Evolutionary conservation across 83 land plant species (phyloP).

Genomic region (Picea abies): DNA sequence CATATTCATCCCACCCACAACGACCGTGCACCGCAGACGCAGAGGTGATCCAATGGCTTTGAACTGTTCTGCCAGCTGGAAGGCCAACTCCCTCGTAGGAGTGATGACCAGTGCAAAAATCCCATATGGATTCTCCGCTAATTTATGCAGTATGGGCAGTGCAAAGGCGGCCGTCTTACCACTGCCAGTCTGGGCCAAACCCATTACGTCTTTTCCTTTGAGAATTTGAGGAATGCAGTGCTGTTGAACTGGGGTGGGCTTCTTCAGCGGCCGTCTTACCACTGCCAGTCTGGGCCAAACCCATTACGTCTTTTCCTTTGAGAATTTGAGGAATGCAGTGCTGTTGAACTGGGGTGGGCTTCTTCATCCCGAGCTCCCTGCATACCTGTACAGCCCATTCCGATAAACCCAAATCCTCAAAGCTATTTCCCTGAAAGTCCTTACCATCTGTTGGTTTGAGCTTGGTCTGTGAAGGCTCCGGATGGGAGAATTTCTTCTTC

Average conservation of each 20-base stretch:
- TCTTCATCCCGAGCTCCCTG: slow-evolving; percentile 71
- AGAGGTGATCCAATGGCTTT: slow-evolving; percentile 79
- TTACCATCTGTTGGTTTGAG: too few relatives aligned
- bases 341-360: slow-evolving; percentile 82
- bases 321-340: slow-evolving; percentile 89
- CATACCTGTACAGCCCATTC: slow-evolving; percentile 78
- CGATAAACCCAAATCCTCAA: slow-evolving; percentile 76
- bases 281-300: slow-evolving; percentile 94
- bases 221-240: slow-evolving; percentile 89
- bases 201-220: slow-evolving; percentile 81
- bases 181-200: slow-evolving; percentile 94
- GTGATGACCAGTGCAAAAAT: slow-evolving; percentile 91
- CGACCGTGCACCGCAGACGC: slow-evolving; percentile 64
- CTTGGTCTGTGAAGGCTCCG: too few relatives aligned
- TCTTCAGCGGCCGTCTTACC: slow-evolving; percentile 96
- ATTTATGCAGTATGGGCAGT: slow-evolving; percentile 80
- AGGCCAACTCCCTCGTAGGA: slow-evolving; percentile 94
- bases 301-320: slow-evolving; percentile 81
- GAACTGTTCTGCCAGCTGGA: slow-evolving; percentile 94
- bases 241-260: slow-evolving; percentile 82
- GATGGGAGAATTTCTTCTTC: too few relatives aligned
- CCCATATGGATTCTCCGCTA: slow-evolving; percentile 81
- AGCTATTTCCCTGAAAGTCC: slow-evolving; percentile 3
- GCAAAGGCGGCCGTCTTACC: slow-evolving; percentile 99
- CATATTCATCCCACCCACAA: slow-evolving; percentile 91